Base-by-base conservation (phyloP, 2,329 filamentous ascomycete genomes). In the Plectosphaerella cucumerina region DNA sequence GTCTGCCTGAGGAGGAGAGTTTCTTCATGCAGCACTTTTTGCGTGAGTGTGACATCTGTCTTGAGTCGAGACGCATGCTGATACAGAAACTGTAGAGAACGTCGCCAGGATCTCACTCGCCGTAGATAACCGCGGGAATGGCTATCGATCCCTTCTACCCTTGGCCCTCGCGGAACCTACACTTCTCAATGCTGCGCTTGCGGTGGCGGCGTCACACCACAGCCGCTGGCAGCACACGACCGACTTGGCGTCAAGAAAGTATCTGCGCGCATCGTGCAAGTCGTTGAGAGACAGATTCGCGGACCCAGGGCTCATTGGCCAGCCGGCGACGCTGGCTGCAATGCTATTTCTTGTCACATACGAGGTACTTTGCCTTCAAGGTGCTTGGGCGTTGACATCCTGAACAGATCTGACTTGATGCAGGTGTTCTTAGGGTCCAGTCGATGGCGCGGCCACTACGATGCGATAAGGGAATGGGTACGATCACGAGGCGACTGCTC, bases 391-490 rank as follows among this genome's bases (percentile, higher is more conserved):
- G n/a, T n/a, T n/a, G n/a, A n/a, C n/a, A n/a, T 14, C 21, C 18
- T 12, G 21, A 33, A n/a, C n/a, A n/a, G n/a, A 35, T 31, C 39
- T 44, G 17, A 23, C 21, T 8, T 14, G 8, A 26, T n/a, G 23
- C 22, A 49, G 48, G 48, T 50, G 8, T 50, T 50, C 31, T 45
- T 26, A 15, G 48, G 48, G n/a, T 46, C 48, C 17, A 18, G n/a
- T 14, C 43, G 48, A 23, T 50, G 48, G 48, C 45, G 33, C 15
- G 48, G 48, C 9, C 48, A 50, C 34, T 37, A 45, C 15, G 48
- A 50, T 6, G 48, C 41, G 20, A 50, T 50, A 10, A 23, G 42
- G 20, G 48, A 42, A 11, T 50, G 48, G 48, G 33, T 50, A 35
- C 48, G 42, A n/a, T 50, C 41, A 17, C 48, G 48, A 35, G 42